phyloP scores from a whole-genome alignment of 768 basidiomycete genomes.

The Termitomyces sp. region DNA sequence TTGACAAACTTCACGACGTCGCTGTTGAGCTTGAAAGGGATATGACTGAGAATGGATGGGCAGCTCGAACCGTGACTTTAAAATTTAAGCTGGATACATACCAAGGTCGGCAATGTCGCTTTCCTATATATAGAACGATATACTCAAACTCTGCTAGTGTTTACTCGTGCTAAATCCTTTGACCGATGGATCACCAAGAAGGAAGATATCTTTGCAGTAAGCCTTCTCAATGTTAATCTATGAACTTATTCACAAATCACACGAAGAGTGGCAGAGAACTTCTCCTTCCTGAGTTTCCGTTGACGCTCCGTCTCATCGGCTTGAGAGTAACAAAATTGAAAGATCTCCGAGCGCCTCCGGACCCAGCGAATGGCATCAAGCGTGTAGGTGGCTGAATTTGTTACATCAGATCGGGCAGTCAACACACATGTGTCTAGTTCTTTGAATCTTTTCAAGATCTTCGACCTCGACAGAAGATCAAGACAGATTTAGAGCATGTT shows the following conservation, averaged over 20 bases:
- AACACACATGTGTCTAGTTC: slow-evolving; percentile 39
- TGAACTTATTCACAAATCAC: not conserved
- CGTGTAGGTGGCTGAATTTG: slow-evolving; percentile 41
- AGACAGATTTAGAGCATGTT: slow-evolving; percentile 26
- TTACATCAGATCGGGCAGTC: not conserved
- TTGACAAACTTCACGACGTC: slow-evolving; percentile 77
- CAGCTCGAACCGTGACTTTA: slow-evolving; percentile 84
- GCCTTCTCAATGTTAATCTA: slow-evolving; percentile 18
- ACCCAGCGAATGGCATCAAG: slow-evolving; percentile 60
- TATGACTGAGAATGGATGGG: slow-evolving; percentile 76
- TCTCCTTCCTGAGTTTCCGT: slow-evolving; percentile 73
- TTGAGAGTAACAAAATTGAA: slow-evolving; percentile 86
- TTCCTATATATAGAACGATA: not conserved
- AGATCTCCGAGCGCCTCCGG: slow-evolving; percentile 56
- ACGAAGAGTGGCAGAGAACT: slow-evolving; percentile 75
- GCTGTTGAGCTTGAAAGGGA: slow-evolving; percentile 80
- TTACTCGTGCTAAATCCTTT: slow-evolving; percentile 81
- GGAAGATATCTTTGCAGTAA: slow-evolving; percentile 73
- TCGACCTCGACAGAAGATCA: slow-evolving; percentile 39
- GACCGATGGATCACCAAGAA: slow-evolving; percentile 74
- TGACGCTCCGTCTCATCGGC: slow-evolving; percentile 83
- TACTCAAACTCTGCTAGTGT: slow-evolving; percentile 37
- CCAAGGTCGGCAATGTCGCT: slow-evolving; percentile 47
- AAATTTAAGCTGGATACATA: slow-evolving; percentile 93
- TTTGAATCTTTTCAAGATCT: slow-evolving; percentile 40